Evolutionary conservation across 129 eudicot genomes (phyloP).

Genomic region (Tagetes erecta): DNA sequence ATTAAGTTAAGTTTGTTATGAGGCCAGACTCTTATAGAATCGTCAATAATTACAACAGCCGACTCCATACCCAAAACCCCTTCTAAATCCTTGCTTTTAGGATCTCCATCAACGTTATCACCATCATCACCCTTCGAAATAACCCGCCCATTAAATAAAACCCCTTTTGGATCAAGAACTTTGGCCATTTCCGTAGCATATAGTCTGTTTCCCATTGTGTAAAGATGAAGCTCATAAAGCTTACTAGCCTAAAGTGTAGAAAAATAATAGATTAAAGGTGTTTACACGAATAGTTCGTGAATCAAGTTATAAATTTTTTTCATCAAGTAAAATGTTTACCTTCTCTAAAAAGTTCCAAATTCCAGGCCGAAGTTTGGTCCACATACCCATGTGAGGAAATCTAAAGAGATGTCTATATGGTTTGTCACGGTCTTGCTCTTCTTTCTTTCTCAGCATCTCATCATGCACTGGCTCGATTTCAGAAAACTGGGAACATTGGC

Average conservation of each 20-base stretch:
- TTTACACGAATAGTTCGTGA: not conserved
- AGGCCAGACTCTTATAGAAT: constrained; percentile 97
- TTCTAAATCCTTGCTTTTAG: constrained; percentile 92
- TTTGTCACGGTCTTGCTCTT: constrained; percentile 90
- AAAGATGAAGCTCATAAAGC: constrained; percentile 88
- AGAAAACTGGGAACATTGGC: constrained; percentile 51
- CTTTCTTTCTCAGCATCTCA: constrained; percentile 87
- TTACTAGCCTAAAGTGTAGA: constrained; percentile 70
- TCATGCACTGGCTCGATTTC: constrained; percentile 85
- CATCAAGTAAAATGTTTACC: constrained; percentile 35
- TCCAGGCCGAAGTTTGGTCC: constrained; percentile 98
- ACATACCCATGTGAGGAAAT: constrained; percentile 97
- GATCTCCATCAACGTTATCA: constrained; percentile 78
- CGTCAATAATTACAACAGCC: constrained; percentile 91
- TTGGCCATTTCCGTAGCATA: constrained; percentile 99
- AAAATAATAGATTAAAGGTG: constrained; percentile 5
- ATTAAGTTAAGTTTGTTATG: constrained; percentile 91
- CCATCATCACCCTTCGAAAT: constrained; percentile 95
- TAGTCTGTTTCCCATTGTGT: constrained; percentile 97
- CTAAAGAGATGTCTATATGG: constrained; percentile 79
- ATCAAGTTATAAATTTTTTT: not conserved
- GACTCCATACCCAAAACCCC: constrained; percentile 99
- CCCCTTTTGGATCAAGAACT: constrained; percentile 96
- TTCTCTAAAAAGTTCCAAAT: constrained; percentile 97
- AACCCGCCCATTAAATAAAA: constrained; percentile 80